Conservation (phyloP, 2,329 filamentous ascomycete species). For the Penicillium rolfsii region DNA sequence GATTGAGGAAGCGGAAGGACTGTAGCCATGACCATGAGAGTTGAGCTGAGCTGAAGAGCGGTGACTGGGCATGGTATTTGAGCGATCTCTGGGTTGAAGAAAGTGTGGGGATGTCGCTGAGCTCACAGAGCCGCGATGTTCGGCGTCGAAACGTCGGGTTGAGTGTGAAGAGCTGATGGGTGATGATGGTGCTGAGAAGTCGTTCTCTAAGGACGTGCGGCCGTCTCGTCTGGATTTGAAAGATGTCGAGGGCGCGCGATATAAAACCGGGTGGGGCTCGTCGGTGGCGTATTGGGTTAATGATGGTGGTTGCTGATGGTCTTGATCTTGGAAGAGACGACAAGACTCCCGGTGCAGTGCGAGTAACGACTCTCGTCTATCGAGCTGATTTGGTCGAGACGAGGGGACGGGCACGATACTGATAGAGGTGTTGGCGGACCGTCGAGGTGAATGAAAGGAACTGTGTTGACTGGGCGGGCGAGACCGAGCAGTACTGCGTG, state of each 20-base stretch:
- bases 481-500: conserved; percentile 39
- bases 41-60: conserved; percentile 5
- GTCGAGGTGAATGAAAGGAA: conserved; percentile 36
- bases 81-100: conserved; percentile 17
- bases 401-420: conserved; percentile 33
- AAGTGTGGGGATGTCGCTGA: conserved; percentile 12
- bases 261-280: conserved; percentile 9
- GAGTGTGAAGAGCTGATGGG: conserved; percentile 23
- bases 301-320: neutral
- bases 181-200: conserved; percentile 25
- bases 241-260: conserved; percentile 14
- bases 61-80: conserved; percentile 22
- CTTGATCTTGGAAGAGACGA: conserved; percentile 42
- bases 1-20: conserved; percentile 28
- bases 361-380: conserved; percentile 41
- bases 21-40: conserved; percentile 22
- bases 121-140: conserved; percentile 20
- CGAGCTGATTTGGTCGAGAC: conserved; percentile 24
- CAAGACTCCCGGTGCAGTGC: conserved; percentile 47
- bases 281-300: conserved; percentile 5
- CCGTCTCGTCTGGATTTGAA: conserved; percentile 15
- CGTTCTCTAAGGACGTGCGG: conserved; percentile 22
- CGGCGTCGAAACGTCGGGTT: conserved; percentile 18
- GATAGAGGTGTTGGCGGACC: conserved; percentile 30
- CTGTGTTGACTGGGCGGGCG: conserved; percentile 34